Percentiles rank a stretch among this genome's conserved stretches.
phyloP scores from a whole-genome alignment of 495 filamentous ascomycete genomes.

The Chaetomium tenue region DNA sequence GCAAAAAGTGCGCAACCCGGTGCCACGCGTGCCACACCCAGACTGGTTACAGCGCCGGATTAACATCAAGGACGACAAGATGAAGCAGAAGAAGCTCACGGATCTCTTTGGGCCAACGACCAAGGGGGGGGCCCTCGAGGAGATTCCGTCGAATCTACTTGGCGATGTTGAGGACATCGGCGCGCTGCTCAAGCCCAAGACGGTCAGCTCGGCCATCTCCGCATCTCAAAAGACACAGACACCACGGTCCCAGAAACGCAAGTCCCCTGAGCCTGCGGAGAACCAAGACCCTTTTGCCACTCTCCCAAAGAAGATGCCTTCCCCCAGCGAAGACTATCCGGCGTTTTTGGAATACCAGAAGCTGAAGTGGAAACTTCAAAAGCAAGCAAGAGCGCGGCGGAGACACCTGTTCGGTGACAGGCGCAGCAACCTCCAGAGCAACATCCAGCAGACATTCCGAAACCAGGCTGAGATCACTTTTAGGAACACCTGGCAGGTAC shows the following conservation, averaged over 20 bases:
- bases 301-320: constrained; percentile 83
- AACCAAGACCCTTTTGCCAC: constrained; percentile 76
- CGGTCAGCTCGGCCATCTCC: constrained; percentile 56
- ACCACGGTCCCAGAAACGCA: constrained; percentile 69
- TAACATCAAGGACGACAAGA: constrained; percentile 89
- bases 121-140: constrained; percentile 65
- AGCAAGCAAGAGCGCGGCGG: constrained; percentile 80
- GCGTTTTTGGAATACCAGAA: constrained; percentile 95
- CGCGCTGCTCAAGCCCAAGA: constrained; percentile 65
- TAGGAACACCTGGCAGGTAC: constrained; percentile 88
- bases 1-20: constrained; percentile 92
- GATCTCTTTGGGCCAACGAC: constrained; percentile 68
- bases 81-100: constrained; percentile 98
- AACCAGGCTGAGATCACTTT: constrained; percentile 88
- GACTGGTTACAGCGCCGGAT: constrained; percentile 95
- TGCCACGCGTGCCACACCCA: constrained; percentile 87
- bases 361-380: constrained; percentile 98
- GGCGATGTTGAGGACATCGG: constrained; percentile 89
- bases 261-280: constrained; percentile 63
- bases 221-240: constrained; percentile 41
- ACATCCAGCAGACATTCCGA: constrained; percentile 82
- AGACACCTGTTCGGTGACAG: constrained; percentile 89
- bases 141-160: constrained; percentile 54
- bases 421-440: constrained; percentile 64
- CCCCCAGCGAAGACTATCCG: constrained; percentile 79